Evolutionary conservation across 495 filamentous ascomycete species (phyloP).

Genomic region (Hyaloscypha hepaticicola): DNA sequence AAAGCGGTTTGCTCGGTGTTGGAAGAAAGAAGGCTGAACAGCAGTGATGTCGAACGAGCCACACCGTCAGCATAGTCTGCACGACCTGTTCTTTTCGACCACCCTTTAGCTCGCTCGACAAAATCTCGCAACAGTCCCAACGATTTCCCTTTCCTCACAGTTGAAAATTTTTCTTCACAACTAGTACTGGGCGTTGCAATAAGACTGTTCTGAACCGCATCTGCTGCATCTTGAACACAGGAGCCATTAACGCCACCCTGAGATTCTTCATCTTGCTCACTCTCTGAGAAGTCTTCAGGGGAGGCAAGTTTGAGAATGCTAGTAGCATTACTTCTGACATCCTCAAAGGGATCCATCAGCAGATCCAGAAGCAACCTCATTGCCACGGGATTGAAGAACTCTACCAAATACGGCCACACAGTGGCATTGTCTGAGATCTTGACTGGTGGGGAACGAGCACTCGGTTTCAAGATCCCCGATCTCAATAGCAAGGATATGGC

Average conservation of each 20-base stretch:
- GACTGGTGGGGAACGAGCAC: neutral
- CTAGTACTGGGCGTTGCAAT: neutral
- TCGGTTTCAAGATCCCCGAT: slow-evolving; percentile 42
- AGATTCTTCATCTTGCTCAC: neutral
- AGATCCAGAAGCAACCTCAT: slow-evolving; percentile 72
- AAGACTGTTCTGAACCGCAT: neutral
- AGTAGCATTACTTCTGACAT: slow-evolving; percentile 70
- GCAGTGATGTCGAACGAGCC: slow-evolving; percentile 59
- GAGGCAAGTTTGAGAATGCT: slow-evolving; percentile 49
- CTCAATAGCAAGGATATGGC: slow-evolving; percentile 60
- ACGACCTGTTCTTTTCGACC: slow-evolving; percentile 62
- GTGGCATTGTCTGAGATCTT: slow-evolving; percentile 10
- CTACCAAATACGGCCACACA: slow-evolving; percentile 23
- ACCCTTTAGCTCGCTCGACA: slow-evolving; percentile 52
- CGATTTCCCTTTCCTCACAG: neutral
- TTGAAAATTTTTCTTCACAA: neutral
- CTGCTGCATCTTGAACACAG: neutral
- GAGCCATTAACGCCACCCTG: neutral
- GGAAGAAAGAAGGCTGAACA: slow-evolving; percentile 37
- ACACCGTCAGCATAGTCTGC: slow-evolving; percentile 87
- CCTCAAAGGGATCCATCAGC: slow-evolving; percentile 86
- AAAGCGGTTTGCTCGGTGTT: slow-evolving; percentile 6
- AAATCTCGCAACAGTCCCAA: slow-evolving; percentile 19
- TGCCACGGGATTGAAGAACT: slow-evolving; percentile 41
- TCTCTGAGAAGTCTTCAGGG: slow-evolving; percentile 4